Conservation (phyloP, 306 rosid genomes). For the Rosa lucieae region DNA sequence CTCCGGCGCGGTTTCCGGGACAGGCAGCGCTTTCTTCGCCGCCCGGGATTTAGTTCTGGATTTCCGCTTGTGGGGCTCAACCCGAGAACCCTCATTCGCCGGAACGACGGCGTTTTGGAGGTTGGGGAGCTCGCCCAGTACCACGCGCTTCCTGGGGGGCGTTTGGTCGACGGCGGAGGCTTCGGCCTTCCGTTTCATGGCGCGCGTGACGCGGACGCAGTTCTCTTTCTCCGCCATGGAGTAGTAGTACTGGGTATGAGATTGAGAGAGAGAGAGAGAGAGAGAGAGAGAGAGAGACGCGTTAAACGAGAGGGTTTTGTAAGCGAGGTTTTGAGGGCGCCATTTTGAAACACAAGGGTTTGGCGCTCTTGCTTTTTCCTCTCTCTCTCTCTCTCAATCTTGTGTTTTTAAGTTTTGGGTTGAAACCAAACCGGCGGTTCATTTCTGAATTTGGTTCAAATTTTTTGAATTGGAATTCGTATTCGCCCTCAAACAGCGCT, state of each 20-base stretch:
- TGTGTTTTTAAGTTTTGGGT: background rate
- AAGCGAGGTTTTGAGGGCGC: conserved; percentile 25
- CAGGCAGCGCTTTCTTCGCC: conserved; percentile 15
- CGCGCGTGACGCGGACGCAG: conserved; percentile 27
- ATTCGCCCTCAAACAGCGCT: background rate
- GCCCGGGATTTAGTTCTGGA: conserved; percentile 15
- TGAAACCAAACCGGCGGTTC: background rate
- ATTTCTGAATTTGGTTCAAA: background rate
- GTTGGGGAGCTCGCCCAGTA: conserved; percentile 50
- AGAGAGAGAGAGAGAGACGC: background rate
- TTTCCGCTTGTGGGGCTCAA: conserved; percentile 19
- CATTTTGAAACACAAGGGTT: background rate
- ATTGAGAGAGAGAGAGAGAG: background rate
- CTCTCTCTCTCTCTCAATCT: background rate
- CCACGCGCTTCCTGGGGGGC: conserved; percentile 51
- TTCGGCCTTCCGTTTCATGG: conserved; percentile 28
- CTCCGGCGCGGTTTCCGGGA: background rate
- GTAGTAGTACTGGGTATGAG: background rate
- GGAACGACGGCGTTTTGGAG: conserved; percentile 13
- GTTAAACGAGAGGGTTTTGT: background rate
- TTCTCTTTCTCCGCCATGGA: conserved; percentile 32
- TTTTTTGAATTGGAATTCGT: conserved; percentile 8
- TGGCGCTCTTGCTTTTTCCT: conserved; percentile 9
- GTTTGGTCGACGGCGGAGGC: conserved; percentile 21
- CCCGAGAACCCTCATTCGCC: background rate